Base-by-base conservation (phyloP, 2,329 filamentous ascomycete genomes). In the Trichoderma gracile region DNA sequence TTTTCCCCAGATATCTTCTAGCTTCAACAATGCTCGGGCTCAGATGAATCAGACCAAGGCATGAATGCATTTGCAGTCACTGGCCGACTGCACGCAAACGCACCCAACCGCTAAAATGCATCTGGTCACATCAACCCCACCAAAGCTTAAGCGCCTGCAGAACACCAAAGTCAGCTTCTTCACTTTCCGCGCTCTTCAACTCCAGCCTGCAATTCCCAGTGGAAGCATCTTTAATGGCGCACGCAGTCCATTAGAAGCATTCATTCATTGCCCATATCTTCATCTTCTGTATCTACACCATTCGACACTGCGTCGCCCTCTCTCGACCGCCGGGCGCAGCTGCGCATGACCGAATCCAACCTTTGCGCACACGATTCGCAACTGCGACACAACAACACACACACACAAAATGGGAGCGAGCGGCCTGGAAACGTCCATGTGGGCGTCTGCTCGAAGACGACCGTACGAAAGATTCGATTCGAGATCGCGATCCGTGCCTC, bases 401-500 rank as follows among this genome's bases (percentile, higher is more conserved):
- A 27, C 25, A 27, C 25, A 15, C 14, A 27, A 27, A 6, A 66
- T 64, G 60, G 55, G 45, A 15, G n/a, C 60, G 38, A 57, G 19
- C 3, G 66, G 66, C 49, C 38, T 68, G 2, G 43, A 45, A 19
- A 27, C 66, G 25, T 68, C 66, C 23, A 66, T 67, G n/a, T 68
- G 66, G 66, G 66, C 66, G 14, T 38, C 59, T 3, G 23, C 65
- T 27, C 38, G 42, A n/a, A 47, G 47, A 27, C 43, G 49, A 2
- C 47, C 64, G 21, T 60, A 54, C 56, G 33, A 55, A 4, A 53
- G 58, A 43, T 59, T 49, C 49, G 64, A 68, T 30, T 53, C 25
- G 5, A 64, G 66, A 43, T 67, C 68, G 14, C 58, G 64, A 57
- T 67, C 68, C 50, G 58, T 68, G 12, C 68, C 65, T 38, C 67